Conservation (phyloP, 139 green algal genomes). For the Chlamydomonas asymmetrica region DNA sequence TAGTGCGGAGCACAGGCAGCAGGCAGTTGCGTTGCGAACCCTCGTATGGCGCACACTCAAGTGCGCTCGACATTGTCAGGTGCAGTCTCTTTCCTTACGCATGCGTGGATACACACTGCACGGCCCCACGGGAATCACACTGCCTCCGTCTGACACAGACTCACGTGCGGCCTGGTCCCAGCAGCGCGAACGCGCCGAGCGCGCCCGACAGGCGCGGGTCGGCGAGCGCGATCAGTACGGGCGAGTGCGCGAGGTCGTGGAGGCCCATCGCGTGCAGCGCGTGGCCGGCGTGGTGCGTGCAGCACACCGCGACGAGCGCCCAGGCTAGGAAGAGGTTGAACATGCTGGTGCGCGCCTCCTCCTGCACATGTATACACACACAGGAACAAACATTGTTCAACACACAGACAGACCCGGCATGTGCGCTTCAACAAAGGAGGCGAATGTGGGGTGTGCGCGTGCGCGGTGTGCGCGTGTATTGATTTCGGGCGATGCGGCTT, state of each 20-base stretch:
- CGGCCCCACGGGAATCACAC: too few relatives aligned
- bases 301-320: conserved; percentile 79
- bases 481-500: too few relatives aligned
- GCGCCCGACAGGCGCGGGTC: conserved; percentile 60
- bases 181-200: conserved; percentile 75
- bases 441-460: too few relatives aligned
- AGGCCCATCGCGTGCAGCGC: conserved; percentile 57
- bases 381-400: background rate
- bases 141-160: too few relatives aligned
- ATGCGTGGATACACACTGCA: too few relatives aligned
- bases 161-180: conserved; percentile 74
- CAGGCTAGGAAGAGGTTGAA: conserved; percentile 72
- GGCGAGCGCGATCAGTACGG: conserved; percentile 64
- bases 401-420: conserved; percentile 7
- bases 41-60: too few relatives aligned
- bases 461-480: too few relatives aligned
- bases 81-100: too few relatives aligned
- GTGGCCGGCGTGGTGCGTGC: conserved; percentile 84
- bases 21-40: too few relatives aligned
- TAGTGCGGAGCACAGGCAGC: too few relatives aligned
- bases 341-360: conserved; percentile 55
- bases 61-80: too few relatives aligned
- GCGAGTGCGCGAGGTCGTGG: conserved; percentile 65
- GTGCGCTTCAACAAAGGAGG: background rate
- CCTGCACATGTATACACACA: conserved; percentile 10